phyloP scores from a whole-genome alignment of 2,329 filamentous ascomycete genomes.

The Aspergillus japonicus region DNA sequence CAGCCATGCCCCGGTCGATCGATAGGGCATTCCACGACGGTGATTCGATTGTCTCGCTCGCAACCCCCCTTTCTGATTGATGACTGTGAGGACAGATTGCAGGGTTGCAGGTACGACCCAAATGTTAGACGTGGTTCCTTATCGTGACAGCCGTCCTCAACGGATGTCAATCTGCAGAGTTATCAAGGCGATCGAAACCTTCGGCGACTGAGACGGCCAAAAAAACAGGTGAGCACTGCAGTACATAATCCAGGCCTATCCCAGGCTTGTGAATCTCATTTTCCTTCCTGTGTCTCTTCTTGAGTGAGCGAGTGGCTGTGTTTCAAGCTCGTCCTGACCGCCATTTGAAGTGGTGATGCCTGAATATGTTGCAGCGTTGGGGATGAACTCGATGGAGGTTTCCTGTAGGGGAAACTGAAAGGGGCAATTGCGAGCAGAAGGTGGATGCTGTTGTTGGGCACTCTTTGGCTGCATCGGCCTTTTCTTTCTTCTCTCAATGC shows the following conservation, averaged over 20 bases:
- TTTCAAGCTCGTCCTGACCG: neutral
- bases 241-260: neutral
- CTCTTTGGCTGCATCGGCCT: neutral
- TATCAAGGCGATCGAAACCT: neutral
- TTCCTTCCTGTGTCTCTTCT: neutral
- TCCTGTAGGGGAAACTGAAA: neutral
- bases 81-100: neutral
- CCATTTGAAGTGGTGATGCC: neutral
- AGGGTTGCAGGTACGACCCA: neutral
- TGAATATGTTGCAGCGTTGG: neutral
- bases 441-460: neutral
- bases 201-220: neutral
- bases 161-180: neutral
- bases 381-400: neutral
- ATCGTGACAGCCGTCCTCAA: neutral
- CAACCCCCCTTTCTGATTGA: neutral
- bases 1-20: neutral
- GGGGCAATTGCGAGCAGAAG: neutral
- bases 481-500: neutral
- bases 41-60: neutral
- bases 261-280: neutral
- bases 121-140: neutral
- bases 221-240: neutral
- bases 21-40: neutral
- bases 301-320: neutral